A percentile compares a stretch with the other conserved stretches of the same genome.
These are phyloP conservation scores for Podospora appendiculata DNA, from an alignment of 495 filamentous ascomycete genomes.

Conservation along the genomic window DNA sequence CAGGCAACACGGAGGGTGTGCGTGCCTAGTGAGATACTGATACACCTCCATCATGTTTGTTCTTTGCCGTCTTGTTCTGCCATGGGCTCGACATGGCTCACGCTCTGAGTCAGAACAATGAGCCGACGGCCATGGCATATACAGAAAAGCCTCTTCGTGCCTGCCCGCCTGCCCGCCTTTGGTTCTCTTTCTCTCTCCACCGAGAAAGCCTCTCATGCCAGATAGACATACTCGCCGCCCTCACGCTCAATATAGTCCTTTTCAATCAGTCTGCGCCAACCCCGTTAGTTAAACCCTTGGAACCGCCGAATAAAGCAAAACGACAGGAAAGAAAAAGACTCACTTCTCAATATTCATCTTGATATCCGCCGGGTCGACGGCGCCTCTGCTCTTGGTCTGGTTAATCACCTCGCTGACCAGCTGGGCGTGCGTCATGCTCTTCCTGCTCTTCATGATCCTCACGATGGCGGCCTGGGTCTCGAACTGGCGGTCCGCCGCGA, in stretches of 20 bases:
- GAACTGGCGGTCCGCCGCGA: conserved; percentile 81
- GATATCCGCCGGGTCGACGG: conserved; percentile 75
- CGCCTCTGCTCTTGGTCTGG: conserved; percentile 76
- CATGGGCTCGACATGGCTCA: no score
- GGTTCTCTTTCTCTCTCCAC: no score
- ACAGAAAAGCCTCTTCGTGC: no score
- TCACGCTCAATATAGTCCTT: conserved; percentile 94
- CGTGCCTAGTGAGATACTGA: no score
- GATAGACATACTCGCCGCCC: conserved; percentile 68
- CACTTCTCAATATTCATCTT: conserved; percentile 96
- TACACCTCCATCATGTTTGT: no score
- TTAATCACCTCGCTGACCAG: conserved; percentile 82
- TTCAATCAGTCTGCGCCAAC: conserved; percentile 64
- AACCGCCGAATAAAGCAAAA: background rate
- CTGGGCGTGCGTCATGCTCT: conserved; percentile 75
- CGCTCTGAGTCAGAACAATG: no score
- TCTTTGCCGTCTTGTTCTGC: no score
- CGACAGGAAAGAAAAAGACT: conserved; percentile 19
- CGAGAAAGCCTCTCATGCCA: conserved; percentile 61
- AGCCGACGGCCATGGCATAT: no score
- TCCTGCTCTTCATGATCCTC: conserved; percentile 91
- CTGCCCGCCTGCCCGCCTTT: no score
- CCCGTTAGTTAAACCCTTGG: background rate
- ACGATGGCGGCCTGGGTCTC: conserved; percentile 98
- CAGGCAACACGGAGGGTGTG: no score